Base-by-base conservation (phyloP, 495 filamentous ascomycete genomes). In the Penicillium tannophilum region DNA sequence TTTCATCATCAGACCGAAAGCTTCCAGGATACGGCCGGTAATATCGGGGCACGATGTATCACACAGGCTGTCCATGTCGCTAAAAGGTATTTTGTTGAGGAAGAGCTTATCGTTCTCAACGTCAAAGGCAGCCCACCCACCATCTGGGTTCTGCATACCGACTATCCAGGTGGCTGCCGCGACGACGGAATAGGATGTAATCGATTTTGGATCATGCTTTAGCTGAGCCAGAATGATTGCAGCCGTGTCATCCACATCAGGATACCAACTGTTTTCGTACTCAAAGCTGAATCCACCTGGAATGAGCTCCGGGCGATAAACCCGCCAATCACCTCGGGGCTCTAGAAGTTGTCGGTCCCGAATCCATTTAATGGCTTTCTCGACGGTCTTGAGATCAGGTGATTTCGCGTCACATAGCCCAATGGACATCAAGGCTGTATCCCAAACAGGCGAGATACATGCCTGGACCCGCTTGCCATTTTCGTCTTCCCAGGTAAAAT, bases 241-340 rank as follows among this genome's bases (percentile, higher is more conserved):
- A 0, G 77, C 75, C 0, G 78, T 79, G 60, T 79, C 76, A 52
- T 79, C 76, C n/a, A 76, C 63, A 58, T 81, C 78, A 1, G 77
- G 77, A 55, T 71, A 71, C 63, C 64, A 71, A 1, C 47, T 65
- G 45, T 73, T 75, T 6, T 53, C 30, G 53, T 77, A 75, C 48
- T 72, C 64, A 33, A 79, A 79, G 51, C 60, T 61, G 54, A 66
- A 75, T 0, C 73, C 70, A 1, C 74, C 76, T 0, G 67, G 60
- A 2, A 14, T 23, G 0, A 66, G 47, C 0, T 57, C 17, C 0
- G 72, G 70, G n/a, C 55, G 53, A 44, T 69, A 70, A 4, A 74
- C 35, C 4, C 50, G 53, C 72, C 73, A 76, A 56, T 80, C 76
- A 8, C 71, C 70, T 24, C 59, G 42, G 6, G 51, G 10, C 1